These are phyloP conservation scores for Penicillium argentinense DNA, from an alignment of 495 filamentous ascomycete species.

Conservation along the genomic window DNA sequence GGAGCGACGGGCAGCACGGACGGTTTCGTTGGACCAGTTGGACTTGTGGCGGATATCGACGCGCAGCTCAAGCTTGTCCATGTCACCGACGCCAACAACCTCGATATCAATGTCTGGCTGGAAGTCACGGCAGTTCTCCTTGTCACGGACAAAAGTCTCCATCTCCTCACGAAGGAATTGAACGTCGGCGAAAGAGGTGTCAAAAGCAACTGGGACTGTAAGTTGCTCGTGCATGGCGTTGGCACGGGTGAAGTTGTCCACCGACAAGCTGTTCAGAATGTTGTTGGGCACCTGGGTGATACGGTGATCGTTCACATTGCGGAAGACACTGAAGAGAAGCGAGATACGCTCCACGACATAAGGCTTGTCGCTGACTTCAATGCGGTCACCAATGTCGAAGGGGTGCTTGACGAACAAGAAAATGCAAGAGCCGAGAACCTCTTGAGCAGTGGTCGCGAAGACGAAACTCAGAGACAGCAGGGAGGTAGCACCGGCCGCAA, in stretches of 20 bases:
- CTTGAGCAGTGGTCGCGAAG: constrained; percentile 86
- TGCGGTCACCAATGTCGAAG: constrained; percentile 89
- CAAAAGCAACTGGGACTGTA: constrained; percentile 75
- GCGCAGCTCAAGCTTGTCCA: constrained; percentile 83
- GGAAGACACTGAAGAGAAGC: constrained; percentile 91
- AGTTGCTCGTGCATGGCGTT: constrained; percentile 90
- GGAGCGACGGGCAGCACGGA: constrained; percentile 79
- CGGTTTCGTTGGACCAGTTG: constrained; percentile 91
- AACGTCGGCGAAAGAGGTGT: constrained; percentile 84
- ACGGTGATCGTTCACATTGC: constrained; percentile 75
- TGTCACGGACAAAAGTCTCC: constrained; percentile 76
- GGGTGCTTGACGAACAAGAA: constrained; percentile 98
- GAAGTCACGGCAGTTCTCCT: constrained; percentile 90
- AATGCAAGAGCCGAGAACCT: constrained; percentile 93
- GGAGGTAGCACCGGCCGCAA: constrained; percentile 93
- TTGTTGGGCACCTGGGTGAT: constrained; percentile 90
- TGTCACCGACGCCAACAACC: constrained; percentile 74
- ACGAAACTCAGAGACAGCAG: constrained; percentile 92
- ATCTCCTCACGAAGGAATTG: constrained; percentile 79
- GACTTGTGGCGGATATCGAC: constrained; percentile 88
- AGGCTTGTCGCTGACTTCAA: constrained; percentile 71
- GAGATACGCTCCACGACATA: constrained; percentile 91
- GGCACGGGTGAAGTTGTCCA: constrained; percentile 88
- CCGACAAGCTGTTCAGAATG: constrained; percentile 83
- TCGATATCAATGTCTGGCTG: constrained; percentile 78